These are phyloP conservation scores for Castanea crenata DNA, from an alignment of 306 rosid species.

Conservation along the genomic window DNA sequence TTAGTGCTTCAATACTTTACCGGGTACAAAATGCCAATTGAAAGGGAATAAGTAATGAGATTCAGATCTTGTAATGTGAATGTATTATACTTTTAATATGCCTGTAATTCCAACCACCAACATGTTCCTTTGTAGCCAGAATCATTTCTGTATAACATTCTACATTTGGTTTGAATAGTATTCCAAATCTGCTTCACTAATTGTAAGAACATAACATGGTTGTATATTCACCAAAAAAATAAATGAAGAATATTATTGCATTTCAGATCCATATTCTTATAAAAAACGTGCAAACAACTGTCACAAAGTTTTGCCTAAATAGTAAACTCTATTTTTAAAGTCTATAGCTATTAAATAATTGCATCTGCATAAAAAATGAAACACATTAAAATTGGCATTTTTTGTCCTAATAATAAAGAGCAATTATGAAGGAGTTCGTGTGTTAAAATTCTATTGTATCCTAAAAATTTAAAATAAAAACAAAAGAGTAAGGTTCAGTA, in stretches of 20 bases:
- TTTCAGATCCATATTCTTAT: not conserved
- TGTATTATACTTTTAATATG: not conserved
- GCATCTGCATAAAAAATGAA: no score
- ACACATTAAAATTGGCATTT: no score
- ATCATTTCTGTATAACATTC: not conserved
- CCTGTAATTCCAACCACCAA: not conserved
- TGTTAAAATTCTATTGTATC: no score
- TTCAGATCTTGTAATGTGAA: constrained; percentile 1
- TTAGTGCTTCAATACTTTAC: not conserved
- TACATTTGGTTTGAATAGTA: not conserved
- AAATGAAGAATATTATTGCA: not conserved
- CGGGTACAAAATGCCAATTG: not conserved
- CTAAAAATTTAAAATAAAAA: no score
- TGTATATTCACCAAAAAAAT: no score
- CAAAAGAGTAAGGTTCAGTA: no score
- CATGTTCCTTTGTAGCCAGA: not conserved
- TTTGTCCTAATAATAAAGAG: no score
- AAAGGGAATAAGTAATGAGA: constrained; percentile 10
- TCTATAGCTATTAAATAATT: no score
- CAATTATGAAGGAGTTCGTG: no score
- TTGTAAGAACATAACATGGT: no score
- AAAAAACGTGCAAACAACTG: not conserved
- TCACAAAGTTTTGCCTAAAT: not conserved
- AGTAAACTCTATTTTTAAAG: no score
- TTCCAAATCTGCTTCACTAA: not conserved